These are phyloP conservation scores for Termitomyces sp. DNA, from an alignment of 768 basidiomycete species.

Conservation along the genomic window DNA sequence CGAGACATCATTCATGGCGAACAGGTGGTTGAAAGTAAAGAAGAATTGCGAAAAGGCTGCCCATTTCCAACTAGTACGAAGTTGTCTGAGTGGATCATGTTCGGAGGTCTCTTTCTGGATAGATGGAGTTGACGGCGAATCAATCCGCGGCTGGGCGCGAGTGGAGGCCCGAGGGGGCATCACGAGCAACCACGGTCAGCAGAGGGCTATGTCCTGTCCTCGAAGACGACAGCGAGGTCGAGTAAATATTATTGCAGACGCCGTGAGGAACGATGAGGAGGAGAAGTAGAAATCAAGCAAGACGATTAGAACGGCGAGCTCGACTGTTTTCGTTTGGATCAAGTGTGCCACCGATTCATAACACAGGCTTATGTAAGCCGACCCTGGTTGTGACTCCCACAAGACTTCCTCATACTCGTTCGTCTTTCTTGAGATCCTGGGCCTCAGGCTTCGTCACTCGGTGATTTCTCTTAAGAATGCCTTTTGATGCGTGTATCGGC, in stretches of 20 bases:
- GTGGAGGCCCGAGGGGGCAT: slow-evolving; percentile 57
- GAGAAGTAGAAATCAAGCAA: slow-evolving; percentile 4
- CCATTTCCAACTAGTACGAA: slow-evolving; percentile 89
- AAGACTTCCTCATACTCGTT: neutral
- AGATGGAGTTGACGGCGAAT: slow-evolving; percentile 22
- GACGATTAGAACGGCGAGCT: slow-evolving; percentile 10
- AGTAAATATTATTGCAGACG: neutral
- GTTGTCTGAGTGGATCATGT: slow-evolving; percentile 37
- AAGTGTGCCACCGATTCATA: slow-evolving; percentile 12
- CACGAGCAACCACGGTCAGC: slow-evolving; percentile 9
- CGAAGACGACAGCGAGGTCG: neutral
- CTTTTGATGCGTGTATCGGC: no score
- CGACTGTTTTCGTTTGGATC: slow-evolving; percentile 13
- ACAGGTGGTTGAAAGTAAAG: slow-evolving; percentile 72
- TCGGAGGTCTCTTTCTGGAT: slow-evolving; percentile 18
- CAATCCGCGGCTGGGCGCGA: slow-evolving; percentile 26
- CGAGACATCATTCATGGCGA: slow-evolving; percentile 67
- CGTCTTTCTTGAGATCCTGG: neutral
- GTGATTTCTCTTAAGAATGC: neutral
- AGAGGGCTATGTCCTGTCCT: slow-evolving; percentile 5
- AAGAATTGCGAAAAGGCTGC: slow-evolving; percentile 90
- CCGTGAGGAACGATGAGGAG: neutral
- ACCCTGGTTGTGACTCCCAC: neutral
- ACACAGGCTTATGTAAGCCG: slow-evolving; percentile 6
- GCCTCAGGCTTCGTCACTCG: neutral